Conservation (phyloP, 768 basidiomycete species). For the Mycena epipterygia region DNA sequence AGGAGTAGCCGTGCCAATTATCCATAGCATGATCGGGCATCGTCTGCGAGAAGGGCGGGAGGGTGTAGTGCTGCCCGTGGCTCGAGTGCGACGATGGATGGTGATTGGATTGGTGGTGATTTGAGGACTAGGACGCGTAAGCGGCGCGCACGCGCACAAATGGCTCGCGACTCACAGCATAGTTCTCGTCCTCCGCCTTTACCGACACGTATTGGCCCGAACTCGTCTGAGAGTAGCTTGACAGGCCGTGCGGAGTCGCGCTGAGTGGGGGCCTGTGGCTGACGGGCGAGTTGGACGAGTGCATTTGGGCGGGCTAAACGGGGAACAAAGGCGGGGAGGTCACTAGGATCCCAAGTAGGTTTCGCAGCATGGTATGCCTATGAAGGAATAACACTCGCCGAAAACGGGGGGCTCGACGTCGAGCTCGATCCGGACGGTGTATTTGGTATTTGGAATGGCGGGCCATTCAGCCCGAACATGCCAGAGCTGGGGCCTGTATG, state of each 20-base stretch:
- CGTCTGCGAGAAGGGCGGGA: slow-evolving; percentile 64
- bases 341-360: slow-evolving; percentile 70
- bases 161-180: slow-evolving; percentile 54
- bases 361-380: slow-evolving; percentile 46
- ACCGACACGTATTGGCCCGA: slow-evolving; percentile 67
- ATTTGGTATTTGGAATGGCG: slow-evolving; percentile 76
- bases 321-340: slow-evolving; percentile 56
- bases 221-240: slow-evolving; percentile 57
- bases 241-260: slow-evolving; percentile 55
- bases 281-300: slow-evolving; percentile 51
- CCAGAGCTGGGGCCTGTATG: slow-evolving; percentile 37
- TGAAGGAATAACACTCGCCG: slow-evolving; percentile 79
- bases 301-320: slow-evolving; percentile 78
- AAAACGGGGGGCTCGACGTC: slow-evolving; percentile 86
- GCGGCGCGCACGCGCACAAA: not conserved
- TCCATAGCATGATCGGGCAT: slow-evolving; percentile 63
- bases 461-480: slow-evolving; percentile 66
- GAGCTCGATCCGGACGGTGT: slow-evolving; percentile 81
- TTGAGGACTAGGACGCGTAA: slow-evolving; percentile 41
- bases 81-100: slow-evolving; percentile 30
- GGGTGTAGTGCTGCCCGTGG: slow-evolving; percentile 56
- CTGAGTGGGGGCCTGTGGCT: slow-evolving; percentile 53
- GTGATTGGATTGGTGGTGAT: slow-evolving; percentile 52
- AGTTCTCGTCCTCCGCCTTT: slow-evolving; percentile 77
- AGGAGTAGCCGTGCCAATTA: slow-evolving; percentile 75